These are phyloP conservation scores for Zychaea mexicana DNA, from an alignment of 371 early-diverging fungal species.

Conservation along the genomic window DNA sequence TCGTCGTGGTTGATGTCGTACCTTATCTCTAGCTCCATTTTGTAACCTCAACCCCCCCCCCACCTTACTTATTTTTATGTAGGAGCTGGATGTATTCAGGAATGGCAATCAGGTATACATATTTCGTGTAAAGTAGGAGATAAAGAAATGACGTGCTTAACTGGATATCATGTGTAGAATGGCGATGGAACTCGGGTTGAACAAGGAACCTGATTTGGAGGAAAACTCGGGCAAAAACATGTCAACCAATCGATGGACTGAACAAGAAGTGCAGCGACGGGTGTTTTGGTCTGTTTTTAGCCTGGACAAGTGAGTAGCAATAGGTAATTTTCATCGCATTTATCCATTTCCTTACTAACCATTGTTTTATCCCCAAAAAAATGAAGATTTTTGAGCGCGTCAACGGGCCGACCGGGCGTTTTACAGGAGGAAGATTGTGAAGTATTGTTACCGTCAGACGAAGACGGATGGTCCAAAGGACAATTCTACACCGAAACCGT, in stretches of 20 bases:
- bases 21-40: no score
- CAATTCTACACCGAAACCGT: conserved; percentile 42
- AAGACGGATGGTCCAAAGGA: conserved; percentile 45
- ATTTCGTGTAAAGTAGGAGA: no score
- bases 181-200: conserved; percentile 53
- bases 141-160: not conserved
- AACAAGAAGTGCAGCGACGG: conserved; percentile 52
- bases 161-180: conserved; percentile 28
- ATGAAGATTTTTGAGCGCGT: conserved; percentile 38
- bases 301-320: conserved; percentile 33
- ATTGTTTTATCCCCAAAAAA: not conserved
- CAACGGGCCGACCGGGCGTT: conserved; percentile 56
- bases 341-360: no score
- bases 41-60: not conserved
- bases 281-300: conserved; percentile 56
- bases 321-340: conserved; percentile 37
- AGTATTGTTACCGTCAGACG: conserved; percentile 56
- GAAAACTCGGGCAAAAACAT: conserved; percentile 10
- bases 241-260: conserved; percentile 41
- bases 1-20: no score
- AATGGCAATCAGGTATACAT: conserved; percentile 48
- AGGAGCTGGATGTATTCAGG: conserved; percentile 67
- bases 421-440: conserved; percentile 61
- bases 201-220: conserved; percentile 46
- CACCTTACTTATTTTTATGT: not conserved